Percentiles rank a stretch among this genome's conserved stretches.
Evolutionary conservation across 2,329 filamentous ascomycete genomes (phyloP).

Genomic region (Rhytidhysteron rufulum): DNA sequence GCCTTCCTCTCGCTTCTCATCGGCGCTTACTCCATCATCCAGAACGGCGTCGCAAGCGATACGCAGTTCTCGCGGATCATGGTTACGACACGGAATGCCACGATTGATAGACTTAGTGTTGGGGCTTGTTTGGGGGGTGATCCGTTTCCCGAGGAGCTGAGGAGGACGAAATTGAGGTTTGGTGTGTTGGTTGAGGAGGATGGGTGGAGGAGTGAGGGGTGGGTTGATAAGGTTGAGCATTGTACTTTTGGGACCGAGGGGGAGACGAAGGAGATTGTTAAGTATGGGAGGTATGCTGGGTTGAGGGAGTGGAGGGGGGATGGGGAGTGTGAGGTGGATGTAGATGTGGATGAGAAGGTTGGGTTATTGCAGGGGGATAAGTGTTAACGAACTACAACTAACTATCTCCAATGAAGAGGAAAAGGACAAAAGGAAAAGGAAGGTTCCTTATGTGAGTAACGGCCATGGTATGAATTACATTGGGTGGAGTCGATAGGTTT

Average conservation of each 20-base stretch:
- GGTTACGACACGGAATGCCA: conserved; percentile 36
- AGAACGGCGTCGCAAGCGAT: conserved; percentile 34
- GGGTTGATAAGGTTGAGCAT: conserved; percentile 32
- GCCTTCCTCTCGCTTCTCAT: conserved; percentile 26
- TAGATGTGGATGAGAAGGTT: conserved; percentile 10
- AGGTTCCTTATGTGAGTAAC: no score
- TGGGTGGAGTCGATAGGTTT: no score
- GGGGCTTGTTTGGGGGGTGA: conserved; percentile 38
- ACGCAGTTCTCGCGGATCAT: conserved; percentile 35
- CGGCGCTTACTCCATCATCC: conserved; percentile 28
- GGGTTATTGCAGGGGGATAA: conserved; percentile 5
- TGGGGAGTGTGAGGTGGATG: conserved; percentile 5
- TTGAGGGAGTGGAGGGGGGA: conserved; percentile 19
- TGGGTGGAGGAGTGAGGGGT: conserved; percentile 20
- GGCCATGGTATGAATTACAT: no score
- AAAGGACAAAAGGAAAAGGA: no score
- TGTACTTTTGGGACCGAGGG: conserved; percentile 35
- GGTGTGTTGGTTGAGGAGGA: conserved; percentile 37
- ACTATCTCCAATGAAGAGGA: no score
- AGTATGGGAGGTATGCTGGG: conserved; percentile 34
- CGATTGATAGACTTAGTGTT: conserved; percentile 35
- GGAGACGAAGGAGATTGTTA: conserved; percentile 36
- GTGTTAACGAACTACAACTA: no score
- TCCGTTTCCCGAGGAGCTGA: conserved; percentile 37
- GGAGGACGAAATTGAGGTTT: conserved; percentile 34